Evolutionary conservation across 768 basidiomycete genomes (phyloP).

Genomic region (Macrolepiota dolichaula): DNA sequence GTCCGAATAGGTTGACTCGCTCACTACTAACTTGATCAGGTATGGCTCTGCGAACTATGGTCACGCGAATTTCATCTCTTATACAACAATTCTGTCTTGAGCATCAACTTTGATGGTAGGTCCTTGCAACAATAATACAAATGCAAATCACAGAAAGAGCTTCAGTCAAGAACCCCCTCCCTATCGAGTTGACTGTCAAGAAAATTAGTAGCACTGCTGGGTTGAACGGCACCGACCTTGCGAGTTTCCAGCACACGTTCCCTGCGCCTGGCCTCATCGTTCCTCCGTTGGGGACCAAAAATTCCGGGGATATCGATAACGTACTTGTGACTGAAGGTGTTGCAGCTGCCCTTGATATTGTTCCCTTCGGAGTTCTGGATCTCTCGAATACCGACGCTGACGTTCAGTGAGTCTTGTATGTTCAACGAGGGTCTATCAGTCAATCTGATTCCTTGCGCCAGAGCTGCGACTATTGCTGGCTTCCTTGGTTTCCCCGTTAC

Average conservation of each 20-base stretch:
- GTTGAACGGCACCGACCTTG: conserved; percentile 51
- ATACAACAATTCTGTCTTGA: conserved; percentile 7
- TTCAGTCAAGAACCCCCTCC: conserved; percentile 39
- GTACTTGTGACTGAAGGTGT: conserved; percentile 57
- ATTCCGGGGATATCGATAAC: conserved; percentile 54
- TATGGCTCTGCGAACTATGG: conserved; percentile 15
- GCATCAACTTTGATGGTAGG: conserved; percentile 35
- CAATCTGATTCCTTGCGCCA: neutral
- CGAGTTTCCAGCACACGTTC: conserved; percentile 59
- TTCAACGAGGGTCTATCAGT: neutral
- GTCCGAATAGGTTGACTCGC: conserved; percentile 29
- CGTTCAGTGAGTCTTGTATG: conserved; percentile 28
- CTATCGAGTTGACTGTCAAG: conserved; percentile 44
- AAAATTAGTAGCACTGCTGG: conserved; percentile 39
- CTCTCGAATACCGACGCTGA: conserved; percentile 36
- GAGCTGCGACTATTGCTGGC: conserved; percentile 2
- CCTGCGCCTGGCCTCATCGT: conserved; percentile 49
- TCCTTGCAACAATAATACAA: neutral
- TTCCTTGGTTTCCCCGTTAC: conserved; percentile 4
- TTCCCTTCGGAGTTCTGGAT: conserved; percentile 53
- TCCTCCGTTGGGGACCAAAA: conserved; percentile 44
- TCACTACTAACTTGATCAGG: conserved; percentile 33
- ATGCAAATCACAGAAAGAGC: neutral
- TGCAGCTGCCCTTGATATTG: conserved; percentile 45
- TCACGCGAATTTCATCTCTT: neutral